Percentiles rank a stretch among this genome's conserved stretches.
Conservation (phyloP, 179 eudicot genomes). For the Nepenthes alata region DNA sequence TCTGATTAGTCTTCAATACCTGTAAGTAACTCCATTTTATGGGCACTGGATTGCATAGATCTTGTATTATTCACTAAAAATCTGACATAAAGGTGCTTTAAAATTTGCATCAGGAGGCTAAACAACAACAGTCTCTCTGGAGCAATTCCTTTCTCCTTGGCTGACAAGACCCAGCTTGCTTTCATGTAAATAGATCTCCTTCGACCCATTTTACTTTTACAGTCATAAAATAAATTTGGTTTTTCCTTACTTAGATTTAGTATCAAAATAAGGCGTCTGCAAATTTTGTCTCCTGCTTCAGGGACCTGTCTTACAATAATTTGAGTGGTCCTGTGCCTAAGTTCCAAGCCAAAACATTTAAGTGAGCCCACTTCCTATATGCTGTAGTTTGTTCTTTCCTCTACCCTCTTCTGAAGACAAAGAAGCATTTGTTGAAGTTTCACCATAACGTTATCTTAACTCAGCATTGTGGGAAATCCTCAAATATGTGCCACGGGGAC, state of each 20-base stretch:
- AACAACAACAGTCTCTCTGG: slow-evolving; percentile 70
- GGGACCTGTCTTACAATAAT: slow-evolving; percentile 88
- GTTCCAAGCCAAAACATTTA: slow-evolving; percentile 68
- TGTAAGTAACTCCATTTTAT: slow-evolving; percentile 26
- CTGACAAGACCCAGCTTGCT: slow-evolving; percentile 55
- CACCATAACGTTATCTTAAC: slow-evolving; percentile 1
- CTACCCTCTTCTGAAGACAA: background rate
- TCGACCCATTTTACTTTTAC: slow-evolving; percentile 1
- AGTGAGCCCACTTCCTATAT: slow-evolving; percentile 24
- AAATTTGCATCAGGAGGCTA: slow-evolving; percentile 39
- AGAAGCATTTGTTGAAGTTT: background rate
- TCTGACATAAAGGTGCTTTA: background rate
- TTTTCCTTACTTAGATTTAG: background rate
- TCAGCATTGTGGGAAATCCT: slow-evolving; percentile 77
- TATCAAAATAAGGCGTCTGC: background rate
- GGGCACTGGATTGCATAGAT: background rate
- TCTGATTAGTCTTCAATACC: slow-evolving; percentile 43
- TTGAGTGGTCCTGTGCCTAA: slow-evolving; percentile 85
- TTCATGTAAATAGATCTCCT: slow-evolving; percentile 37
- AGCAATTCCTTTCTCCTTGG: slow-evolving; percentile 45
- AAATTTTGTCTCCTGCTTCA: slow-evolving; percentile 20
- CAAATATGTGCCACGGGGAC: slow-evolving; percentile 65
- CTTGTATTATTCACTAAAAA: too few species aligned
- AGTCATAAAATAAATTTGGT: background rate
- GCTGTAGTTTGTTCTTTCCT: background rate